Conservation (phyloP, 140 eudicot genomes). For the Cichorium intybus region DNA sequence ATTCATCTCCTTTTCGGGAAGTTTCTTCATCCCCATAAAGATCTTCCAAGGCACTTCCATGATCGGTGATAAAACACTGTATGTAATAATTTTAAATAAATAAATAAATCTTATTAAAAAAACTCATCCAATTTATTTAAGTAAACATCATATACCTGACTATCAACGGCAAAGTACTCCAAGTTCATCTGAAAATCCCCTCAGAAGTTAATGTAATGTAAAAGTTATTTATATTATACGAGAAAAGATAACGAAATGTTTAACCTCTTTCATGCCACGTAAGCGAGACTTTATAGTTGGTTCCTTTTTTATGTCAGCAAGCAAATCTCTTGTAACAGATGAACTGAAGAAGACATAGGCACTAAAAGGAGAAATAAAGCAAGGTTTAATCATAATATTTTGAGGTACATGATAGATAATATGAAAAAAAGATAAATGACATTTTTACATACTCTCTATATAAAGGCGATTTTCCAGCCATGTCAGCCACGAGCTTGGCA, state of each 20-base stretch:
- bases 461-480: constrained; percentile 81
- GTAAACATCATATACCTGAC: constrained; percentile 64
- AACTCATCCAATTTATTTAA: constrained; percentile 5
- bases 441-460: constrained; percentile 74
- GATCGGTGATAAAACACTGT: constrained; percentile 87
- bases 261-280: constrained; percentile 91
- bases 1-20: constrained; percentile 62
- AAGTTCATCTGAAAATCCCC: constrained; percentile 81
- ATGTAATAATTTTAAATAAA: background rate
- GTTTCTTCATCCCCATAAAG: constrained; percentile 84
- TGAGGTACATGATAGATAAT: constrained; percentile 3
- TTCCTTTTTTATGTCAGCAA: constrained; percentile 65
- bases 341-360: constrained; percentile 94
- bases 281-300: constrained; percentile 69
- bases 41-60: constrained; percentile 81
- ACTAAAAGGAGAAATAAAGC: constrained; percentile 43
- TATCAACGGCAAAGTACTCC: constrained; percentile 94
- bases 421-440: background rate
- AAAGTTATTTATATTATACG: constrained; percentile 14
- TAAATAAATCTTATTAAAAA: constrained; percentile 5
- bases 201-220: constrained; percentile 24
- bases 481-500: constrained; percentile 63
- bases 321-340: constrained; percentile 60
- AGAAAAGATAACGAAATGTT: background rate
- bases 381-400: constrained; percentile 5